These are phyloP conservation scores for Ceratobasidium sp. DNA, from an alignment of 1,284 basidiomycete genomes.

Conservation along the genomic window DNA sequence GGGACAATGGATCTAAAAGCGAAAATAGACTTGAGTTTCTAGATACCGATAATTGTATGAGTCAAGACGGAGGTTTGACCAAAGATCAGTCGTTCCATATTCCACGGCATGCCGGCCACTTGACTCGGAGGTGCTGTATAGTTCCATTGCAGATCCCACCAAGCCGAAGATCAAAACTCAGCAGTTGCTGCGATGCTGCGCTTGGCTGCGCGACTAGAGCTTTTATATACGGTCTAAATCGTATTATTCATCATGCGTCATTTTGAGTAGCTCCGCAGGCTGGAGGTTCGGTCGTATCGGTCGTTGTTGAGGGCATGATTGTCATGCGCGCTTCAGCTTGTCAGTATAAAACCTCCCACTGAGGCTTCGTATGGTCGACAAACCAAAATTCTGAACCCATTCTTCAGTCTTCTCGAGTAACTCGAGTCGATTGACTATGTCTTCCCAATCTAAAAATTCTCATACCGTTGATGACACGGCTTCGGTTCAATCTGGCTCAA, in stretches of 20 bases:
- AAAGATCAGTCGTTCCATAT: no score
- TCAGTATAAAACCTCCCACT: neutral
- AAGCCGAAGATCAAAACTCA: neutral
- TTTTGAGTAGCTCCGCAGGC: neutral
- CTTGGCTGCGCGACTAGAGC: neutral
- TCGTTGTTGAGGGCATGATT: neutral
- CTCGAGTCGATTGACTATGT: no score
- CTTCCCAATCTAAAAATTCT: slow-evolving; percentile 1
- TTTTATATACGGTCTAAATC: neutral
- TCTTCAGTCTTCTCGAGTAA: no score
- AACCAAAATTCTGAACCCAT: no score
- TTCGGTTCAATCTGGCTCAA: neutral
- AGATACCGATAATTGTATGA: neutral
- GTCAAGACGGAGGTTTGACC: neutral
- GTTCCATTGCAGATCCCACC: neutral
- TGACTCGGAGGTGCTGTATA: slow-evolving; percentile 29
- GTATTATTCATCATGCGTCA: neutral
- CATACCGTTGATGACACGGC: neutral
- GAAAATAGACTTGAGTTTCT: neutral
- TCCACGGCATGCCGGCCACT: neutral
- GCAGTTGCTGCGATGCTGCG: neutral
- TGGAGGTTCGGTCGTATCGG: neutral
- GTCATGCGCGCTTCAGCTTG: neutral
- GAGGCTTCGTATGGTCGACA: no score
- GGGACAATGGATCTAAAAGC: neutral